Conservation (phyloP, 805 yeast genomes). For the Yamadazyma philogaea region DNA sequence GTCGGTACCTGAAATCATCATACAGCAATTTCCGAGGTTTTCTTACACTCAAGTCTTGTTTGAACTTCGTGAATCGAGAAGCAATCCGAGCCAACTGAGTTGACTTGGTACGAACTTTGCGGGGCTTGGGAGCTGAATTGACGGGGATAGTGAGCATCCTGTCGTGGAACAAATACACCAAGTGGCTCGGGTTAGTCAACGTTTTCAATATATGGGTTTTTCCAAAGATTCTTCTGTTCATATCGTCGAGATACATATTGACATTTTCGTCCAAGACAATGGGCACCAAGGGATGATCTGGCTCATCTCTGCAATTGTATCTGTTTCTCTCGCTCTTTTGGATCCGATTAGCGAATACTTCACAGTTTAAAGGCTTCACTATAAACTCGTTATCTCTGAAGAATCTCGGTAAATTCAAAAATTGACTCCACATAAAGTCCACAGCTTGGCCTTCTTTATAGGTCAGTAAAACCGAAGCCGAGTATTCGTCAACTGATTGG, state of each 20-base stretch:
- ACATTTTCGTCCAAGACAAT: slow-evolving; percentile 13
- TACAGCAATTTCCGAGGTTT: slow-evolving; percentile 5
- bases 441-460: slow-evolving; percentile 3
- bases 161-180: slow-evolving; percentile 14
- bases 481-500: slow-evolving; percentile 10
- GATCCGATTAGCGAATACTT: slow-evolving; percentile 13
- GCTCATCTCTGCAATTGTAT: slow-evolving; percentile 15
- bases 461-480: slow-evolving; percentile 9
- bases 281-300: slow-evolving; percentile 9
- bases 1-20: slow-evolving; percentile 10
- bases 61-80: slow-evolving; percentile 5
- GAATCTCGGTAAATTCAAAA: slow-evolving; percentile 10
- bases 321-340: slow-evolving; percentile 10
- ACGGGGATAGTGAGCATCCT: slow-evolving; percentile 11
- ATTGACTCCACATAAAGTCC: slow-evolving; percentile 14
- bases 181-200: slow-evolving; percentile 13
- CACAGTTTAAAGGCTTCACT: slow-evolving; percentile 11
- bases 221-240: slow-evolving; percentile 11
- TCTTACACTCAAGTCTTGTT: slow-evolving; percentile 4
- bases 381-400: slow-evolving; percentile 7
- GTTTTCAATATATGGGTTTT: slow-evolving; percentile 9
- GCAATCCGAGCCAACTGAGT: slow-evolving; percentile 2
- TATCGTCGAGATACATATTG: slow-evolving; percentile 9
- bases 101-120: background rate
- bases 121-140: slow-evolving; percentile 3